Percentiles rank a stretch among this genome's conserved stretches.
Conservation (phyloP, 345 rosid genomes). For the Arabis alpina region DNA sequence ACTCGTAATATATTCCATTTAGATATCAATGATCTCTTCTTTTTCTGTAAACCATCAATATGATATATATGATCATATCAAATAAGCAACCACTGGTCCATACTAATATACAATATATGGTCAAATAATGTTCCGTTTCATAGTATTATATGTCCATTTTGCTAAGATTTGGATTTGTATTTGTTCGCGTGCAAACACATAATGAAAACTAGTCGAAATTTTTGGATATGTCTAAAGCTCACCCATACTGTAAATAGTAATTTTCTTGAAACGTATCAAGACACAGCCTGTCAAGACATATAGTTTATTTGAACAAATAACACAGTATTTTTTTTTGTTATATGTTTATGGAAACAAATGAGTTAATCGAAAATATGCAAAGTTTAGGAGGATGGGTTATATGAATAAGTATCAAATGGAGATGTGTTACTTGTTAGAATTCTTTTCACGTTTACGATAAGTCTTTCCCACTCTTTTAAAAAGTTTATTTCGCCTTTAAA, state of each 20-base stretch:
- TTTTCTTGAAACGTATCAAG: no score
- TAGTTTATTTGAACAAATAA: no score
- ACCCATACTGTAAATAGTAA: background rate
- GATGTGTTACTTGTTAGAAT: constrained; percentile 39
- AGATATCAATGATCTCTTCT: constrained; percentile 25
- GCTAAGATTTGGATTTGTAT: background rate
- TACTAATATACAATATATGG: background rate
- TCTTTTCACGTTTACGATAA: constrained; percentile 34
- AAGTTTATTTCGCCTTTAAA: constrained; percentile 14
- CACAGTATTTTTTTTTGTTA: background rate
- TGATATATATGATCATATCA: constrained; percentile 30
- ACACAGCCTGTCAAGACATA: no score
- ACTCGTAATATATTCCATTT: constrained; percentile 32
- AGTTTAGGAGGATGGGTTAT: background rate
- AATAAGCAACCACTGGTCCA: constrained; percentile 33
- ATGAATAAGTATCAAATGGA: constrained; percentile 23
- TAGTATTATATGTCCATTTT: background rate
- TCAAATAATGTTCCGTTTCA: background rate
- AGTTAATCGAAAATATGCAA: background rate
- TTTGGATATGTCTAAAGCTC: background rate
- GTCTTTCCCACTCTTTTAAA: constrained; percentile 30
- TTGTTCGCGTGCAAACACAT: constrained; percentile 6
- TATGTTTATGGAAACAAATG: background rate
- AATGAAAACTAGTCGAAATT: background rate
- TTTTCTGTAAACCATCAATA: constrained; percentile 33